These are phyloP conservation scores for Pleurozium schreberi DNA, from an alignment of 225 moss, liverwort and hornwort species.

Conservation along the genomic window DNA sequence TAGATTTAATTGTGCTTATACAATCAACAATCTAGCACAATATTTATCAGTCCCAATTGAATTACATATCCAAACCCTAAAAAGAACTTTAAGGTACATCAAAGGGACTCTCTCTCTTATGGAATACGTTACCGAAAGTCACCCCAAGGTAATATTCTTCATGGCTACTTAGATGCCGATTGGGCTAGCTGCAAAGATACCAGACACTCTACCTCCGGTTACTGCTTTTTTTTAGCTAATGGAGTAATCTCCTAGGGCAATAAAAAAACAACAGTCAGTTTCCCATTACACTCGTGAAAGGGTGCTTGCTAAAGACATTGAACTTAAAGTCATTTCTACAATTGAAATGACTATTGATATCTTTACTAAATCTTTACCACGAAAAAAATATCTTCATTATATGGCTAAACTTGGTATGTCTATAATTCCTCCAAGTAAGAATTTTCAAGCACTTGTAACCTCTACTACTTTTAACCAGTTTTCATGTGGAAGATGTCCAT, in stretches of 20 bases:
- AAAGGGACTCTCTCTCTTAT: neutral
- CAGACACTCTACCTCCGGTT: fast-evolving
- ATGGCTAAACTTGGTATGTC: too few species aligned
- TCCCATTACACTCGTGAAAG: neutral
- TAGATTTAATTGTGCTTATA: neutral
- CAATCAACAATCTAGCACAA: neutral
- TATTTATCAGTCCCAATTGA: fast-evolving
- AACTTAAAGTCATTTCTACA: neutral
- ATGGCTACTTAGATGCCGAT: too few species aligned
- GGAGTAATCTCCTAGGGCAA: too few species aligned
- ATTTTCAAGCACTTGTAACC: too few species aligned
- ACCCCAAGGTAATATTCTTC: too few species aligned
- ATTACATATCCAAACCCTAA: neutral
- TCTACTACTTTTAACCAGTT: too few species aligned
- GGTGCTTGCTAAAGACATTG: neutral
- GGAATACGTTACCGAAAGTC: neutral
- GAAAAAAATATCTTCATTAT: neutral
- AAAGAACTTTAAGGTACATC: neutral
- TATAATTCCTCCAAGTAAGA: too few species aligned
- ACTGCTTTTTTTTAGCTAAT: too few species aligned
- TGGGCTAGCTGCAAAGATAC: too few species aligned
- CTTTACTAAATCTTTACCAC: neutral
- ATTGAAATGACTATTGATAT: neutral
- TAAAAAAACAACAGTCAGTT: too few species aligned
- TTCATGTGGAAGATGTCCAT: too few species aligned